Evolutionary conservation across 768 basidiomycete species (phyloP).

Genomic region (Lactifluus pinguis): DNA sequence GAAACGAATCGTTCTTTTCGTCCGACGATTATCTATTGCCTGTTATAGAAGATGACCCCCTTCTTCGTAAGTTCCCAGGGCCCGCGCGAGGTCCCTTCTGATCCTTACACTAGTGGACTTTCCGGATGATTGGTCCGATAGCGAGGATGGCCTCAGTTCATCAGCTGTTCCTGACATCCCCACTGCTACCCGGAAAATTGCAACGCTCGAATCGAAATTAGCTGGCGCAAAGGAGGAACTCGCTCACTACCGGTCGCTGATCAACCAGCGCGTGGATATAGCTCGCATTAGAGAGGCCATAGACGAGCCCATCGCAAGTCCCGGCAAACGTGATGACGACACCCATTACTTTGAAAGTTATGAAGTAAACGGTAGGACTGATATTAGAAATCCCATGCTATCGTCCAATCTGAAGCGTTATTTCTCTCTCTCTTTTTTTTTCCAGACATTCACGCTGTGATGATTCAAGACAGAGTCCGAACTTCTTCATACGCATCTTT

Average conservation of each 20-base stretch:
- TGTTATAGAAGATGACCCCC: constrained; percentile 74
- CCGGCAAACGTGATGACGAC: constrained; percentile 63
- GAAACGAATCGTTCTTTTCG: constrained; percentile 43
- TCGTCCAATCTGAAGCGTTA: not conserved
- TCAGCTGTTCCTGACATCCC: constrained; percentile 26
- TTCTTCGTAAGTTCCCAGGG: constrained; percentile 59
- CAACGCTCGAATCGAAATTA: constrained; percentile 53
- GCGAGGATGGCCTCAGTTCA: constrained; percentile 40
- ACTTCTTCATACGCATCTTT: constrained; percentile 90
- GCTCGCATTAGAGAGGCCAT: constrained; percentile 35
- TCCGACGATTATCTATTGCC: constrained; percentile 80
- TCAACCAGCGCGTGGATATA: constrained; percentile 45
- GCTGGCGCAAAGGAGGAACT: constrained; percentile 50
- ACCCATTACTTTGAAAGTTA: constrained; percentile 92
- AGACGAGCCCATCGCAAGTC: constrained; percentile 22
- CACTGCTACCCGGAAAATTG: constrained; percentile 38
- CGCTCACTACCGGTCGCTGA: constrained; percentile 48
- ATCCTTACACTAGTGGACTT: constrained; percentile 39
- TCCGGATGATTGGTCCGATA: constrained; percentile 69
- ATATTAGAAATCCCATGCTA: not conserved
- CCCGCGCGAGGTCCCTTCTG: not conserved
- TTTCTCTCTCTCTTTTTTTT: not conserved
- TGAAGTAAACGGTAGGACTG: constrained; percentile 62
- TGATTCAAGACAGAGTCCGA: constrained; percentile 93
- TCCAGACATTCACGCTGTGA: constrained; percentile 87